Percentiles rank a stretch among this genome's conserved stretches.
These are phyloP conservation scores for Fusarium sp. DNA, from an alignment of 2,329 filamentous ascomycete genomes.

Conservation along the genomic window DNA sequence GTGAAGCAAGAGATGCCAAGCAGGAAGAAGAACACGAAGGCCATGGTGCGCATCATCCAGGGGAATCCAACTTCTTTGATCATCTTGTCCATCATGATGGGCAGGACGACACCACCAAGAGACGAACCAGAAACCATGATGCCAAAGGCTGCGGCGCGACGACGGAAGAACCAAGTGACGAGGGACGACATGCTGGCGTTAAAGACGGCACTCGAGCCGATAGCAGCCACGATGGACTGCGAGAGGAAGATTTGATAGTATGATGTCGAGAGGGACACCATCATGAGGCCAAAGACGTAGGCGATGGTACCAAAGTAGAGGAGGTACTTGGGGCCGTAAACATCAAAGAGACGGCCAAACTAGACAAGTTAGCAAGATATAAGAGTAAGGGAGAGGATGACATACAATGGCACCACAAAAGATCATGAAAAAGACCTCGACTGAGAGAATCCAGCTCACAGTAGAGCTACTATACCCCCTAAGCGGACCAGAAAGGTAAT, in stretches of 20 bases:
- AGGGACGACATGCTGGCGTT: slow-evolving; percentile 56
- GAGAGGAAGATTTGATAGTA: slow-evolving; percentile 61
- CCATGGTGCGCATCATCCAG: slow-evolving; percentile 62
- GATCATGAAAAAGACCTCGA: slow-evolving; percentile 62
- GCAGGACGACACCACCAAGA: slow-evolving; percentile 67
- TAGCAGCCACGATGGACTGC: slow-evolving; percentile 54
- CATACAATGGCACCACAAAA: slow-evolving; percentile 62
- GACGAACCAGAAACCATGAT: slow-evolving; percentile 66
- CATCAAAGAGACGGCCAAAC: slow-evolving; percentile 73
- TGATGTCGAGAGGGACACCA: slow-evolving; percentile 64
- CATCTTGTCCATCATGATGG: slow-evolving; percentile 71
- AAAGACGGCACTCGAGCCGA: slow-evolving; percentile 59
- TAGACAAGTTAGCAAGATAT: not conserved
- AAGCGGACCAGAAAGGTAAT: slow-evolving; percentile 65
- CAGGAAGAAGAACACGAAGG: slow-evolving; percentile 57
- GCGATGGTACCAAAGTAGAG: slow-evolving; percentile 64
- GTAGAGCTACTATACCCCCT: slow-evolving; percentile 60
- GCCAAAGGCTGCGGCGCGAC: slow-evolving; percentile 65
- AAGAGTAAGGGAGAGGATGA: slow-evolving; percentile 35
- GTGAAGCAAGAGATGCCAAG: slow-evolving; percentile 51
- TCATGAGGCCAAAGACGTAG: slow-evolving; percentile 74
- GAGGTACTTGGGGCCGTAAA: slow-evolving; percentile 70
- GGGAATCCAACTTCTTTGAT: slow-evolving; percentile 59
- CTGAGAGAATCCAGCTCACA: slow-evolving; percentile 70
- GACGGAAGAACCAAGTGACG: slow-evolving; percentile 64